Evolutionary conservation across 2,329 filamentous ascomycete species (phyloP).

Genomic region (Fusarium sp.): DNA sequence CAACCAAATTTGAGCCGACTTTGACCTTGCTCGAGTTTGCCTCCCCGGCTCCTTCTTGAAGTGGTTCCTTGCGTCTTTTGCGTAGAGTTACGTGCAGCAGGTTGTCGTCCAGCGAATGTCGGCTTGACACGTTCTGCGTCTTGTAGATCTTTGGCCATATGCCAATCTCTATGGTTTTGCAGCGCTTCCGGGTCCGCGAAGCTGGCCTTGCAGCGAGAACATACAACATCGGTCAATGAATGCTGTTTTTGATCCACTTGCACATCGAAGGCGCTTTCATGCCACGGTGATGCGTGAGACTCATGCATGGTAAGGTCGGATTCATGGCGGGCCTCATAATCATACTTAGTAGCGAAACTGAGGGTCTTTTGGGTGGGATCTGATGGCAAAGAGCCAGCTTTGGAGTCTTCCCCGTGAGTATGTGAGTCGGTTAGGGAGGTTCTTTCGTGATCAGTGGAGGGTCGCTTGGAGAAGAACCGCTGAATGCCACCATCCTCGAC

Average conservation of each 20-base stretch:
- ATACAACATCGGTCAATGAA: slow-evolving; percentile 57
- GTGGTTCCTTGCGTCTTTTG: slow-evolving; percentile 49
- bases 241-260: slow-evolving; percentile 40
- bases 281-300: slow-evolving; percentile 11
- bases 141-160: slow-evolving; percentile 89
- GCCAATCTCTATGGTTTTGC: slow-evolving; percentile 90
- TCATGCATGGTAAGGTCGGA: slow-evolving; percentile 15
- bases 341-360: slow-evolving; percentile 10
- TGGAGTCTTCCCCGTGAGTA: background rate
- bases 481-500: slow-evolving; percentile 62
- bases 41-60: slow-evolving; percentile 53
- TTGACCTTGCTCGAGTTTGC: slow-evolving; percentile 65
- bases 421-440: slow-evolving; percentile 34
- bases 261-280: slow-evolving; percentile 26
- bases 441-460: slow-evolving; percentile 43
- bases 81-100: slow-evolving; percentile 45
- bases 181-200: slow-evolving; percentile 67
- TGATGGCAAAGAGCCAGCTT: slow-evolving; percentile 1
- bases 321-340: slow-evolving; percentile 31
- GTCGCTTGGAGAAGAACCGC: slow-evolving; percentile 64
- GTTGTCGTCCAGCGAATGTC: slow-evolving; percentile 54
- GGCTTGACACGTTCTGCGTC: slow-evolving; percentile 65
- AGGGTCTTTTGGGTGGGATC: slow-evolving; percentile 10
- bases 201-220: slow-evolving; percentile 71
- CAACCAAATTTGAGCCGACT: slow-evolving; percentile 69